These are phyloP conservation scores for Phialocephala sp. DNA, from an alignment of 2,329 filamentous ascomycete genomes.

Conservation along the genomic window DNA sequence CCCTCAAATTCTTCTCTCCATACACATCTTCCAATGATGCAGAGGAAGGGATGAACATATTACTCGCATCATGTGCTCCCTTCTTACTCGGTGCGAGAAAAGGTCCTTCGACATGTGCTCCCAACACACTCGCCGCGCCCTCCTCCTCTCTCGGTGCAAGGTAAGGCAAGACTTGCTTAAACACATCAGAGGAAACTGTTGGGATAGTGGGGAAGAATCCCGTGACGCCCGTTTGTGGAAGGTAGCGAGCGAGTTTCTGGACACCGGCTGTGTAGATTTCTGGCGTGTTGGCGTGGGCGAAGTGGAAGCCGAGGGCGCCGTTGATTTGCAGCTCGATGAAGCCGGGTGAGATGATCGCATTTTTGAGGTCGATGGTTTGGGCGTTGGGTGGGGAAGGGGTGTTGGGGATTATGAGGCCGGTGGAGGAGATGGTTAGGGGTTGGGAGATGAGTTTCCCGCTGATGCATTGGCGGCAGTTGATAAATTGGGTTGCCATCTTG, in stretches of 20 bases:
- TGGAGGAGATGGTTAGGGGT: slow-evolving; percentile 32
- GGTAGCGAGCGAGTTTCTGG: slow-evolving; percentile 52
- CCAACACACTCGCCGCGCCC: slow-evolving; percentile 55
- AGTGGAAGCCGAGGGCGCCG: slow-evolving; percentile 54
- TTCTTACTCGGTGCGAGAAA: slow-evolving; percentile 59
- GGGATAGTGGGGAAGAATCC: slow-evolving; percentile 60
- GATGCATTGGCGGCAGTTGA: slow-evolving; percentile 38
- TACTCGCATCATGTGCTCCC: slow-evolving; percentile 52
- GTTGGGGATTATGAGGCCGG: slow-evolving; percentile 38
- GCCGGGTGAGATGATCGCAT: slow-evolving; percentile 57
- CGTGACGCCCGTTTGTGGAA: slow-evolving; percentile 57
- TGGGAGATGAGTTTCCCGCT: slow-evolving; percentile 28
- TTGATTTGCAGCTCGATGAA: slow-evolving; percentile 63
- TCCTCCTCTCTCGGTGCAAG: slow-evolving; percentile 50
- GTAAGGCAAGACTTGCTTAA: slow-evolving; percentile 50
- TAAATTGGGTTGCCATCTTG: slow-evolving; percentile 30
- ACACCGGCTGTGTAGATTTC: slow-evolving; percentile 49
- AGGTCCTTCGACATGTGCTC: slow-evolving; percentile 62
- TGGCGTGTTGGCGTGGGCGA: slow-evolving; percentile 53
- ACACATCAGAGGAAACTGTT: slow-evolving; percentile 53
- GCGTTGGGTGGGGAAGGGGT: slow-evolving; percentile 31
- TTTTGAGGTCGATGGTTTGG: slow-evolving; percentile 49
- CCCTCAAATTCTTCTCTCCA: slow-evolving; percentile 48
- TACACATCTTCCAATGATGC: slow-evolving; percentile 47
- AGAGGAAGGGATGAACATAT: slow-evolving; percentile 36